Evolutionary conservation across 176 grass and related monocot genomes (phyloP), one percentile per base, ranked within the genome.

Genomic region (Zoysia japonica): DNA sequence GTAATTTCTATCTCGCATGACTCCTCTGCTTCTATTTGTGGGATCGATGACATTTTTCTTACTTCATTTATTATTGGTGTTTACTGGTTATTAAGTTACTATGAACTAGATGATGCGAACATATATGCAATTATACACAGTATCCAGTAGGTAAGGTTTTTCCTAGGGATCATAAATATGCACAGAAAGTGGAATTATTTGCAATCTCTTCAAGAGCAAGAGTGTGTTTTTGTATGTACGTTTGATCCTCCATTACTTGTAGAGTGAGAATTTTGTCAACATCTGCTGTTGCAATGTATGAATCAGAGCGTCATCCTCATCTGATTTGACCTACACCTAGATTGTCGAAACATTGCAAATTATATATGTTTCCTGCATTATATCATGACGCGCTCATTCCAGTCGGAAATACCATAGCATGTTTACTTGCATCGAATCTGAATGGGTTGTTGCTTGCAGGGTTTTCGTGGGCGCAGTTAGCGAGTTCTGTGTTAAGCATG

Each of bases 401-500:
- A 42, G 14, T 14, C 7, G 10, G 6, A 12, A 45, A 73, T 39
- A 38, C 47, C 42, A 68, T 60, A 61, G 73, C 8, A 63, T 19
- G 6, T n/a, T 28, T n/a, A 37, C 20, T 68, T 78, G 75, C 38
- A 53, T 11, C 10, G 8, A 80, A 40, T 77, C 39, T 79, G 49
- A 79, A 16, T 55, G 64, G 3, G 3, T 4, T 54, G 42, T 3
- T 61, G 28, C 51, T 85, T 49, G 41, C 46, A 93, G 96, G 88
- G 96, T 95, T 87, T 95, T 93, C 65, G 92, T 99, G 44, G 96
- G 92, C 15, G 89, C 96, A 13, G 96, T 95, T 67, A 95, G 92
- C 67, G 92, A 95, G 75, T 98, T 89, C 88, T 94, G 90, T 15
- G 96, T 93, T 28, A 98, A 94, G 90, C 96, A 98, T 79, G 96